Conservation (phyloP, 345 rosid species). For the Citrus hindsii region DNA sequence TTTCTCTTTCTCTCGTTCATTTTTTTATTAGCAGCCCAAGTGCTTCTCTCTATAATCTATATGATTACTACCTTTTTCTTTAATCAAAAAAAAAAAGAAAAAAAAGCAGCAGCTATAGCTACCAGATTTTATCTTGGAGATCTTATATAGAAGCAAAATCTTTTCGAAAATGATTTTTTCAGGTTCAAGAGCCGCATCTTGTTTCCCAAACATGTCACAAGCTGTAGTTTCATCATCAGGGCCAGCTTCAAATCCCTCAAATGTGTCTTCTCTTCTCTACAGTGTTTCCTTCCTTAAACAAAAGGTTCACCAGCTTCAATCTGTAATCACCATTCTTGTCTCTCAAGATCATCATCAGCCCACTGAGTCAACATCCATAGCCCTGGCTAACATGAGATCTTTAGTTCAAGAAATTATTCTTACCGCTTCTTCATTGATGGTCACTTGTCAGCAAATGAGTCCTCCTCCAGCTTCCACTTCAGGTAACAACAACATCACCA, state of each 20-base stretch:
- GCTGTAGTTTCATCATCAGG: conserved; percentile 18
- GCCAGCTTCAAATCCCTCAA: conserved; percentile 15
- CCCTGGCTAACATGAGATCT: conserved; percentile 41
- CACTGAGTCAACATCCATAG: conserved; percentile 39
- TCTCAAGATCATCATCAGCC: conserved; percentile 32
- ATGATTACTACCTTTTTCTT: background rate
- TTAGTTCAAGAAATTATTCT: conserved; percentile 62
- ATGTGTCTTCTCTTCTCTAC: conserved; percentile 43
- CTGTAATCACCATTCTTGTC: conserved; percentile 40
- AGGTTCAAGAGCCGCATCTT: conserved; percentile 3
- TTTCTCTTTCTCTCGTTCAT: background rate
- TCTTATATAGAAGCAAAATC: background rate
- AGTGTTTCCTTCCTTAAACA: conserved; percentile 58
- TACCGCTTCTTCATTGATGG: conserved; percentile 62
- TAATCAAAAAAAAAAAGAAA: background rate
- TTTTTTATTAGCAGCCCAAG: background rate
- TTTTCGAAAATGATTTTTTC: conserved; percentile 27
- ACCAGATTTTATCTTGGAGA: background rate
- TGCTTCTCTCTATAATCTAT: background rate
- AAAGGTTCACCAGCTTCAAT: conserved; percentile 59
- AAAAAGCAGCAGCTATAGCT: background rate
- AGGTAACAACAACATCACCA: conserved; percentile 1
- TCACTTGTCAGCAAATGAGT: conserved; percentile 60
- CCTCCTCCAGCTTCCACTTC: background rate
- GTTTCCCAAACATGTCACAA: conserved; percentile 28